Evolutionary conservation across 108 stramenopile species (phyloP).

Genomic region (Cyclotella sp.): DNA sequence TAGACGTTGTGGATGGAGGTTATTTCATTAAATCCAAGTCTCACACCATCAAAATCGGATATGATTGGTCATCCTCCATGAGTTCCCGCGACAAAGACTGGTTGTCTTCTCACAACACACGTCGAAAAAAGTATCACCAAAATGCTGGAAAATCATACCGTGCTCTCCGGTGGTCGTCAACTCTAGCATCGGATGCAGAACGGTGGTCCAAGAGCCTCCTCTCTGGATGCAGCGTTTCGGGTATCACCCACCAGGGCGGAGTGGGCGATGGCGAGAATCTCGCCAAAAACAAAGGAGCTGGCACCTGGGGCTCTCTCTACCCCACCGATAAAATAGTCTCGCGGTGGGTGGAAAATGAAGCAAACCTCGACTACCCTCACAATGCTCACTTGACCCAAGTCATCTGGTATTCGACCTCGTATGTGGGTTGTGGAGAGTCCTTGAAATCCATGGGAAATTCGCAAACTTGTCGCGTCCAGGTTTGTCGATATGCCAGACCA

Average conservation of each 20-base stretch:
- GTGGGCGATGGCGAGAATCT: constrained; percentile 35
- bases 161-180: constrained; percentile 26
- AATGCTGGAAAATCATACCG: constrained; percentile 17
- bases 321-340: constrained; percentile 24
- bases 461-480: constrained; percentile 31
- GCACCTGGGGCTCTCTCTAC: constrained; percentile 24
- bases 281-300: constrained; percentile 32
- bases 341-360: constrained; percentile 41
- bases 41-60: constrained; percentile 28
- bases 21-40: constrained; percentile 30
- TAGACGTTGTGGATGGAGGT: constrained; percentile 18
- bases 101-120: constrained; percentile 34
- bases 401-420: constrained; percentile 40
- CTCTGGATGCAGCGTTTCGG: neutral
- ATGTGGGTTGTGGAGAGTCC: constrained; percentile 45
- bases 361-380: constrained; percentile 8
- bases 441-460: neutral
- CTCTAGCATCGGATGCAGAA: constrained; percentile 22
- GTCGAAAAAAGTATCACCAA: constrained; percentile 18
- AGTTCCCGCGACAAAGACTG: constrained; percentile 34
- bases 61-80: constrained; percentile 26
- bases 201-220: constrained; percentile 5
- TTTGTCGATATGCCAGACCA: constrained; percentile 40
- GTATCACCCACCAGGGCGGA: constrained; percentile 14
- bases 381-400: constrained; percentile 50